Base-by-base conservation (phyloP, 345 rosid genomes). In the Balakata baccata region DNA sequence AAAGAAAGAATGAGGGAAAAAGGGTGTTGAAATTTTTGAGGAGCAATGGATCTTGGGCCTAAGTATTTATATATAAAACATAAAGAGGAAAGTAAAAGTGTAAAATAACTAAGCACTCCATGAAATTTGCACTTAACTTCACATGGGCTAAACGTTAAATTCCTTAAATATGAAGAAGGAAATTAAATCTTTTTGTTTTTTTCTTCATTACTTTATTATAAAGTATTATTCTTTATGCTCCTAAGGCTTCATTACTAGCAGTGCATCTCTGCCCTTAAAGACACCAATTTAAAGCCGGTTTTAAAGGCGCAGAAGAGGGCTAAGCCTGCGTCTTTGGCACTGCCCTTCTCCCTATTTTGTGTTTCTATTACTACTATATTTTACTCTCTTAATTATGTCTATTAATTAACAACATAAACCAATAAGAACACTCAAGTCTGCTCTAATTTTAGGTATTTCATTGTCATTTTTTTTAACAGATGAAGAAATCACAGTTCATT, bases 101-200 rank as follows among this genome's bases (percentile, higher is more conserved):
- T 37, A 13, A 1, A 69, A 66, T 25, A 45, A 43, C 1, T 9
- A 63, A 61, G 92, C 85, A 84, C 62, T 68, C 81, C 85, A 82
- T 70, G 86, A 78, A 88, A 88, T 88, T 75, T 80, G 86, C 89
- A 81, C 69, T 78, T 84, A 78, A 84, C 65, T 14, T 94, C 96
- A 94, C 98, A 90, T 92, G 97, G 96, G 74, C 71, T 51, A 81
- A 88, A 85, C 94, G 87, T 77, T 85, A 81, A 29, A 13, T 49
- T 18, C 16, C 70, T 16, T 71, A n/a, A 20, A 73, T 11, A 61
- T 80, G 60, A 75, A 51, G 56, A 53, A 5, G 25, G 14, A 51
- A 61, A 61, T 61, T 23, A 23, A 12, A 25, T 61, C 22, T 61
- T 61, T 11, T 6, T 16, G 6, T 37, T 50, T 7, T 12, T 29